A percentile compares a stretch with the other conserved stretches of the same genome.
Conservation (phyloP, 148 eudicot genomes). For the Heliosperma pusillum region DNA sequence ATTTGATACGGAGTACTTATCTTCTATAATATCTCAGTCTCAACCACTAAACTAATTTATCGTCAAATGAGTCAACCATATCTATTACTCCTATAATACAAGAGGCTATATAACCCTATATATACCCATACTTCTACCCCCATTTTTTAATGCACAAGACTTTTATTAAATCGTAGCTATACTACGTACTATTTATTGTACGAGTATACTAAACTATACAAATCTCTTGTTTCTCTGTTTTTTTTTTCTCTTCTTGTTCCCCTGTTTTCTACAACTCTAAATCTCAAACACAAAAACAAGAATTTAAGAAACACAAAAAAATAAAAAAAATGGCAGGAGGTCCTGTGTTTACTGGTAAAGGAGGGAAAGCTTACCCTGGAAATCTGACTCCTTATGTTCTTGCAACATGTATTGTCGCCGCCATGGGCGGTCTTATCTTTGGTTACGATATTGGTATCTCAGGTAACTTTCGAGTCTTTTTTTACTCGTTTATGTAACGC, state of each 20-base stretch:
- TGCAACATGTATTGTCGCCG: constrained; percentile 65
- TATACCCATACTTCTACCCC: neutral
- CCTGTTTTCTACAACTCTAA: neutral
- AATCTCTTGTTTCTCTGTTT: neutral
- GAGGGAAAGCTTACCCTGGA: constrained; percentile 67
- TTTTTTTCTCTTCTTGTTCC: neutral
- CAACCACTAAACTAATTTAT: too few relatives aligned
- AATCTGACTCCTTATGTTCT: constrained; percentile 61
- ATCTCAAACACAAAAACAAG: neutral
- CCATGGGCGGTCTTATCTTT: constrained; percentile 90
- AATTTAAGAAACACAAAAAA: too few relatives aligned
- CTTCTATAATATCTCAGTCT: too few relatives aligned
- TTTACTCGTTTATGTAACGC: too few relatives aligned
- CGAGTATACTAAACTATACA: too few relatives aligned
- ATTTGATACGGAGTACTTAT: too few relatives aligned
- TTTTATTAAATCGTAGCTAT: neutral
- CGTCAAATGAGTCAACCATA: too few relatives aligned
- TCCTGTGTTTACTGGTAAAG: constrained; percentile 33
- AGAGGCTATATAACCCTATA: neutral
- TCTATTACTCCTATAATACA: too few relatives aligned
- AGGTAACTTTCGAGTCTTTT: constrained; percentile 29
- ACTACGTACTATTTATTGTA: neutral
- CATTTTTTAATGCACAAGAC: neutral
- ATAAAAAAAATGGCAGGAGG: constrained; percentile 35
- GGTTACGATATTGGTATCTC: constrained; percentile 91